Evolutionary conservation across 2,329 filamentous ascomycete genomes (phyloP).

Genomic region (Emergomyces africanus): DNA sequence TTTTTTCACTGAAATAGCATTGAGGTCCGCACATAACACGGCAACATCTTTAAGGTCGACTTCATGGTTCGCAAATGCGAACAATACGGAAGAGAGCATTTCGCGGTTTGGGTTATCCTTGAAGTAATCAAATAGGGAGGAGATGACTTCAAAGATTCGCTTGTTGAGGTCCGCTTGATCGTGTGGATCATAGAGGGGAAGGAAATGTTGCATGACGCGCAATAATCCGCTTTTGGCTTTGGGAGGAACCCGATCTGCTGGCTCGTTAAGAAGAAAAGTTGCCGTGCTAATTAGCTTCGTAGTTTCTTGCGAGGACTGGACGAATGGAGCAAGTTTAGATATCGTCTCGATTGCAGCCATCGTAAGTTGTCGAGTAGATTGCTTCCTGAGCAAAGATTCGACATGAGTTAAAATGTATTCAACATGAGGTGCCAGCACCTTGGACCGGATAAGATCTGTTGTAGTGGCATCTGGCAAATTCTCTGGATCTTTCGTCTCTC

Average conservation of each 20-base stretch:
- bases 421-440: constrained; percentile 44
- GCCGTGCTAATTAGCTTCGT: constrained; percentile 68
- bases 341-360: constrained; percentile 68
- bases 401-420: constrained; percentile 48
- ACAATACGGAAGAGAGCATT: constrained; percentile 59
- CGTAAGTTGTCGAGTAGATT: constrained; percentile 58
- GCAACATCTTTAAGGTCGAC: constrained; percentile 50
- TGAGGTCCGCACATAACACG: constrained; percentile 61
- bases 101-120: constrained; percentile 66
- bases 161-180: constrained; percentile 46
- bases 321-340: constrained; percentile 59
- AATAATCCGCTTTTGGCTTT: constrained; percentile 72
- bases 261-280: constrained; percentile 70
- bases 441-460: constrained; percentile 22
- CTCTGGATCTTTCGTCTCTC: constrained; percentile 37
- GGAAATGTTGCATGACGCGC: constrained; percentile 66
- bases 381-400: constrained; percentile 41
- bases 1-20: constrained; percentile 58
- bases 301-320: constrained; percentile 51
- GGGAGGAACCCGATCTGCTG: constrained; percentile 68
- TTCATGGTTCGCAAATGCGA: constrained; percentile 55
- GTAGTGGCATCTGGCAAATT: constrained; percentile 25
- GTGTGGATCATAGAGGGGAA: constrained; percentile 50
- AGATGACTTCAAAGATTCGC: constrained; percentile 59
- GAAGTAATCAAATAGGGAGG: constrained; percentile 81